Evolutionary conservation across 306 rosid species (phyloP).

Genomic region (Medicago lupulina): DNA sequence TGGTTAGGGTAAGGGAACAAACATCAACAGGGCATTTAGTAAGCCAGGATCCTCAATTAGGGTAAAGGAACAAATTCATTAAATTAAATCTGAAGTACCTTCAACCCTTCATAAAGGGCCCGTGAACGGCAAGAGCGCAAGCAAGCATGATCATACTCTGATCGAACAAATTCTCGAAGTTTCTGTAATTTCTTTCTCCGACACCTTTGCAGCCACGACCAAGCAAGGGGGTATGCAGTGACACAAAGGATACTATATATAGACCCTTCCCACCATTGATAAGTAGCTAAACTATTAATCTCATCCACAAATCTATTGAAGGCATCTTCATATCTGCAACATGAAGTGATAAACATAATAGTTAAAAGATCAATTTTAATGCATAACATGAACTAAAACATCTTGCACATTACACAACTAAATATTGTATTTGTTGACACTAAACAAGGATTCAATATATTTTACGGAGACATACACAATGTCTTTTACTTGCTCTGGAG

Average conservation of each 20-base stretch:
- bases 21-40: conserved; percentile 7
- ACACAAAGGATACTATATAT: conserved; percentile 79
- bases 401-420: conserved; percentile 24
- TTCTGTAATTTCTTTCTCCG: conserved; percentile 83
- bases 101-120: conserved; percentile 98
- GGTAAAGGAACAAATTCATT: conserved; percentile 30
- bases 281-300: conserved; percentile 82
- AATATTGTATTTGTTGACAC: conserved; percentile 21
- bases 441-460: conserved; percentile 43
- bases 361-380: conserved; percentile 24
- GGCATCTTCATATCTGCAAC: conserved; percentile 90
- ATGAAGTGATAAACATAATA: conserved; percentile 25
- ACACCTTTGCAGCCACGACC: conserved; percentile 97
- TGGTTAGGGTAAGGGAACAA: not conserved
- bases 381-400: conserved; percentile 35
- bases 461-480: conserved; percentile 73
- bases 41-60: conserved; percentile 12
- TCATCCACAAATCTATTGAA: conserved; percentile 95
- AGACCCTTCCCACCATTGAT: conserved; percentile 99
- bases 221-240: conserved; percentile 85
- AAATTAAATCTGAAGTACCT: conserved; percentile 57
- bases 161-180: conserved; percentile 88
- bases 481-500: conserved; percentile 93
- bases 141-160: conserved; percentile 97
- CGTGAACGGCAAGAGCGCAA: conserved; percentile 95